Evolutionary conservation across 306 rosid genomes (phyloP).

Genomic region (Casuarina glauca): DNA sequence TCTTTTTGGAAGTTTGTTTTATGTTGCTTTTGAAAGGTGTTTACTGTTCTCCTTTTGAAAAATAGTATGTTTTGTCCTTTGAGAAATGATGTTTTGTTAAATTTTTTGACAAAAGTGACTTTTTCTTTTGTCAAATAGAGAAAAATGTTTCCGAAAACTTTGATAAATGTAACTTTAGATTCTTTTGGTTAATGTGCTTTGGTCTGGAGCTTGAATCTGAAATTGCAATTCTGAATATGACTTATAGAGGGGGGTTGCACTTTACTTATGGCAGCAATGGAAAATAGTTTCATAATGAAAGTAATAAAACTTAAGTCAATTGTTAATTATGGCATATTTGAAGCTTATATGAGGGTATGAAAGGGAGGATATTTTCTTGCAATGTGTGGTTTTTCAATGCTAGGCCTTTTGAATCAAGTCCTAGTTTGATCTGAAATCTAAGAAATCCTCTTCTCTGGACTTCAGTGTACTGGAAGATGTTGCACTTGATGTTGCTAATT

Average conservation of each 20-base stretch:
- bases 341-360: neutral
- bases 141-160: too few relatives aligned
- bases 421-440: neutral
- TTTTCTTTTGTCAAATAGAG: too few relatives aligned
- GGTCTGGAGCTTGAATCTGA: neutral
- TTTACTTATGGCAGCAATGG: too few relatives aligned
- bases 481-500: neutral
- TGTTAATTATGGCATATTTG: neutral
- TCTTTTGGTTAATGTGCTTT: neutral
- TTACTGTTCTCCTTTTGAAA: too few relatives aligned
- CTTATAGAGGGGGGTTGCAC: neutral
- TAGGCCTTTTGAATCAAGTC: neutral
- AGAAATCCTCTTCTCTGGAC: neutral
- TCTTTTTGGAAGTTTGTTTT: too few relatives aligned
- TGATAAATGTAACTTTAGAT: too few relatives aligned
- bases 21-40: too few relatives aligned
- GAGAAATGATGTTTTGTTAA: too few relatives aligned
- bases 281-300: too few relatives aligned
- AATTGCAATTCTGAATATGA: neutral
- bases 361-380: neutral
- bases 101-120: too few relatives aligned
- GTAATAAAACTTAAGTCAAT: too few relatives aligned
- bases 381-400: neutral
- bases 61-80: too few relatives aligned
- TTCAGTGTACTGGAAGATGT: neutral